Percentiles rank a stretch among this genome's conserved stretches.
Conservation (phyloP, 2,329 filamentous ascomycete species). For the Nannizziopsis barbatae region DNA sequence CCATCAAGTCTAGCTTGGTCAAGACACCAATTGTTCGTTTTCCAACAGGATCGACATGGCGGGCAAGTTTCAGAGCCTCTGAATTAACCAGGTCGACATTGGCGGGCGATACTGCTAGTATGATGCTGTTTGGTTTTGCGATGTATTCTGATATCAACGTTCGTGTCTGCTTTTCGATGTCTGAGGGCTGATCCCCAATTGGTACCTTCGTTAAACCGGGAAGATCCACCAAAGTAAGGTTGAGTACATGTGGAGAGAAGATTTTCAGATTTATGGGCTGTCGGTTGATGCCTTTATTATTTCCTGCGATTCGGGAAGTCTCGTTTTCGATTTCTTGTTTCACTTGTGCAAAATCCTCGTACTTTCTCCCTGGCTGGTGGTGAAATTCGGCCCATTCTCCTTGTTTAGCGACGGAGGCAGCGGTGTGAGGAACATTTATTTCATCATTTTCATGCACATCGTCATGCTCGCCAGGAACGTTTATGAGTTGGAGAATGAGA, state of each 20-base stretch:
- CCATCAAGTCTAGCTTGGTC: conserved; percentile 96
- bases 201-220: conserved; percentile 96
- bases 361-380: conserved; percentile 78
- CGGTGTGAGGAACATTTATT: conserved; percentile 60
- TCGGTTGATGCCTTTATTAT: conserved; percentile 95
- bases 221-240: conserved; percentile 88
- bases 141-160: conserved; percentile 97
- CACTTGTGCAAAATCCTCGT: conserved; percentile 85
- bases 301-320: conserved; percentile 85
- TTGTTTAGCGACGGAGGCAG: conserved; percentile 57
- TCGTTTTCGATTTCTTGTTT: conserved; percentile 96
- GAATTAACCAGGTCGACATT: conserved; percentile 99
- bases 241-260: conserved; percentile 92
- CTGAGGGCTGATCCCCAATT: conserved; percentile 91
- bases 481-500: conserved; percentile 95
- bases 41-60: conserved; percentile 91
- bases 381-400: conserved; percentile 90
- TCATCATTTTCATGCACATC: conserved; percentile 58
- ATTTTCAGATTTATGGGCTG: conserved; percentile 98
- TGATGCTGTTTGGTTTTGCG: conserved; percentile 95
- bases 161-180: conserved; percentile 97
- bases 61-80: conserved; percentile 88
- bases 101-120: conserved; percentile 89
- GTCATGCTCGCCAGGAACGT: conserved; percentile 63
- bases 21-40: conserved; percentile 91